These are phyloP conservation scores for Andrographis paniculata DNA, from an alignment of 305 asterid genomes.

Conservation along the genomic window DNA sequence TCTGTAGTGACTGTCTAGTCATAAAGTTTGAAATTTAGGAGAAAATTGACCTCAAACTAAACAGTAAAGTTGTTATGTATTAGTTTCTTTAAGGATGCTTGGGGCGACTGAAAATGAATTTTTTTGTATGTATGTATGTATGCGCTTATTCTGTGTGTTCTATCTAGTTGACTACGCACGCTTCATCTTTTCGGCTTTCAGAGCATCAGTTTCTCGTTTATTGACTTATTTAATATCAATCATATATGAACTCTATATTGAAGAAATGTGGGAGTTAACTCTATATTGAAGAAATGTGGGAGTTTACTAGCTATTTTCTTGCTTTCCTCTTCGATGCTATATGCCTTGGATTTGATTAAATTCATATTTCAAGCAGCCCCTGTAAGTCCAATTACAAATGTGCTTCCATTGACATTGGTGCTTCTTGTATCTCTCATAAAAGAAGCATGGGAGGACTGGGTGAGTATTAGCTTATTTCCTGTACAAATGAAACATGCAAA, in stretches of 20 bases:
- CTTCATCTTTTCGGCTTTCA: constrained; percentile 1
- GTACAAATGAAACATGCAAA: constrained; percentile 15
- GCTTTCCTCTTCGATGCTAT: constrained; percentile 14
- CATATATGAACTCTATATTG: not conserved
- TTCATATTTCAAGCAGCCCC: constrained; percentile 68
- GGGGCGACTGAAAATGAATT: no score
- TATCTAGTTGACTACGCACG: constrained; percentile 8
- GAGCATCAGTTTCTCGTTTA: constrained; percentile 12
- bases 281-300: no score
- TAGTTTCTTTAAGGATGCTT: no score
- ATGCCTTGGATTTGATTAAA: constrained; percentile 24
- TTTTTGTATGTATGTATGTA: no score
- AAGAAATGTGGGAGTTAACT: no score
- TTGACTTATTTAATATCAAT: constrained; percentile 4
- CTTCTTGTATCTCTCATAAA: constrained; percentile 92
- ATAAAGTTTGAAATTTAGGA: no score
- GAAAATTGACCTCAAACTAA: no score
- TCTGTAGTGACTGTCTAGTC: no score
- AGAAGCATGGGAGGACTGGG: constrained; percentile 99
- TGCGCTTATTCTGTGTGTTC: constrained; percentile 5
- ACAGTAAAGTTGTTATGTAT: no score
- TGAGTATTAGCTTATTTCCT: constrained; percentile 31
- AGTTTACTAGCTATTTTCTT: constrained; percentile 6
- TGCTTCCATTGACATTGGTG: constrained; percentile 93
- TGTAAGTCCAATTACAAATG: constrained; percentile 97